Evolutionary conservation across 2,329 filamentous ascomycete species (phyloP), one percentile per base, ranked within the genome.

Genomic region (Xylariaceae sp.): DNA sequence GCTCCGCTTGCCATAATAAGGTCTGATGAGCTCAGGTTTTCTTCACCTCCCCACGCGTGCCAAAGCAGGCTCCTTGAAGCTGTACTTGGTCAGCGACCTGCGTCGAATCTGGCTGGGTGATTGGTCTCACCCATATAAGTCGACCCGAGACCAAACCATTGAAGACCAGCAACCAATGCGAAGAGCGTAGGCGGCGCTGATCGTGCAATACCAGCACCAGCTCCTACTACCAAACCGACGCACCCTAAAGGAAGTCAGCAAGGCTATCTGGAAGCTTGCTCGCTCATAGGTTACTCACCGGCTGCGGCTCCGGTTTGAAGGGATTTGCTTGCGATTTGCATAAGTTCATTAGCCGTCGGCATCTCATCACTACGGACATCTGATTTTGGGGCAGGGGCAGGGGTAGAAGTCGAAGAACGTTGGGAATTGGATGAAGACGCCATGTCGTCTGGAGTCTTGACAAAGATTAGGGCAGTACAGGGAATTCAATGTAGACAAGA

Each of bases 81-180:
- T 86, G 14, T 46, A 43, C 12, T 12, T 37, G 10, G 52, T 68
- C 48, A 68, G 54, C 18, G 29, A 19, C 10, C 32, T 2, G 23
- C 43, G 20, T 56, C 21, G 21, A 49, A 37, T 32, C 19, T 18
- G 0, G 32, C 14, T 9, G 26, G 2, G 20, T 10, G 41, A 50
- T 23, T 23, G 20, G 16, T 42, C 84, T 68, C 78, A 87, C 89
- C 87, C 81, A 87, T 93, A 70, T 88, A 97, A 16, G 85, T 89
- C 45, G 83, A 85, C 37, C 91, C 91, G 40, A 96, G 81, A 42
- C 84, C 81, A 73, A 91, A 91, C 84, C 90, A 96, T 75, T 96
- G 91, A 41, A 90, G 78, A 18, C 90, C 89, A 20, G 88, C 87
- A 40, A 87, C 81, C 12, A 88, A 65, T 0, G 90, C 88, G 74